Base-by-base conservation (phyloP, 2,329 filamentous ascomycete genomes). In the Epichloe elymi region DNA sequence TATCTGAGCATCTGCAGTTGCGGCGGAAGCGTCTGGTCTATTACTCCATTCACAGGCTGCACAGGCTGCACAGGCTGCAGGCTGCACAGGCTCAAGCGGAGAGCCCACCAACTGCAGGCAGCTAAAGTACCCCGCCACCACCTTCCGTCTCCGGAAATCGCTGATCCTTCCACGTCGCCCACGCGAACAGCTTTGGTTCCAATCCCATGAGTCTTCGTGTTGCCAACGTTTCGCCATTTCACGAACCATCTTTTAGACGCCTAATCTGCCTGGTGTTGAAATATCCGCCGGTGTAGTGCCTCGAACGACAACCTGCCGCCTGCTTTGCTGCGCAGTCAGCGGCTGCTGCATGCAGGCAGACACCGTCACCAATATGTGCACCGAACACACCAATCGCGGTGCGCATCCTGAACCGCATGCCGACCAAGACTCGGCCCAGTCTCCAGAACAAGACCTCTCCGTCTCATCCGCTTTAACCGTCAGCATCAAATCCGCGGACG, bases 401-500 rank as follows among this genome's bases (percentile, higher is more conserved):
- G 17, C 39, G 33, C 45, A 37, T 30, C 19, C 35, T 20, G 49
- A 39, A 20, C 45, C 50, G 8, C 42, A 41, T 36, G 41, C 46
- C 33, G 33, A 58, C 55, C 40, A 51, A 47, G 48, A 53, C 45
- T 54, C 33, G 11, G 38, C 51, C 26, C n/a, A 23, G 42, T 54
- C 54, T 48, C 52, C 52, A 40, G 55, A 55, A 48, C 60, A 55
- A 49, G 56, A 55, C 50, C 55, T 56, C 48, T 51, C 50, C 64
- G 66, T 50, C 68, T 68, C 54, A 58, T 60, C 49, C 65, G 68
- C 49, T 57, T 66, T 51, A 67, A 71, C 55, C 63, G 66, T 46
- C 15, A 50, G 54, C 41, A 41, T 55, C 11, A 56, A 46, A 36
- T 62, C 65, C 49, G 75, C 73, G 4, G 71, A 74, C 59, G 72